Conservation (phyloP, 208 protist species). For the Vickermania spadyakhi region DNA sequence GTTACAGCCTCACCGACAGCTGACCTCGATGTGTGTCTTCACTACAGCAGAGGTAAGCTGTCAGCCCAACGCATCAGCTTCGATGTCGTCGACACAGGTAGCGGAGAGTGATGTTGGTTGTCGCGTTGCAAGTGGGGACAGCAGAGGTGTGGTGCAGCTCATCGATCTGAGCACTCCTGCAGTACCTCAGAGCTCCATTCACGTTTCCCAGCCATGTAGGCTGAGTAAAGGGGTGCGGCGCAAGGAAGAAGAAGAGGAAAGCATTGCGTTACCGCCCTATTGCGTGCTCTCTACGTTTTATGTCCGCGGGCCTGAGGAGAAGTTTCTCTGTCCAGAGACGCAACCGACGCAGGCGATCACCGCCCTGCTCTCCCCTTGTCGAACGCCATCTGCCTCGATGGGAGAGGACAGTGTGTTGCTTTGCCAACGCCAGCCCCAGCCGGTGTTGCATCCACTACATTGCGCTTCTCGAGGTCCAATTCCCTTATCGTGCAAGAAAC, state of each 20-base stretch:
- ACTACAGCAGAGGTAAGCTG: neutral
- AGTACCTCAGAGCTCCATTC: neutral
- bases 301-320: neutral
- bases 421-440: neutral
- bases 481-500: neutral
- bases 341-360: neutral
- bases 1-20: neutral
- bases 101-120: too few species aligned
- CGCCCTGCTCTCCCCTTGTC: neutral
- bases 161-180: neutral
- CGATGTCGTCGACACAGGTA: neutral
- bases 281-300: neutral
- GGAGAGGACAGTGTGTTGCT: neutral
- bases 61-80: neutral
- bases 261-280: neutral
- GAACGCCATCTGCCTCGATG: too few species aligned
- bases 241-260: neutral
- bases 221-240: neutral
- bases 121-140: neutral
- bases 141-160: neutral
- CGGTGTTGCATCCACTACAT: neutral
- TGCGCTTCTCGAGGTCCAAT: neutral
- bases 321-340: neutral
- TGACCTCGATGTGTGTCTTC: neutral
- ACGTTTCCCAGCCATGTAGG: too few species aligned